A percentile compares a stretch with the other conserved stretches of the same genome.
Evolutionary conservation across 768 basidiomycete species (phyloP).

Genomic region (Podaxis sp.): DNA sequence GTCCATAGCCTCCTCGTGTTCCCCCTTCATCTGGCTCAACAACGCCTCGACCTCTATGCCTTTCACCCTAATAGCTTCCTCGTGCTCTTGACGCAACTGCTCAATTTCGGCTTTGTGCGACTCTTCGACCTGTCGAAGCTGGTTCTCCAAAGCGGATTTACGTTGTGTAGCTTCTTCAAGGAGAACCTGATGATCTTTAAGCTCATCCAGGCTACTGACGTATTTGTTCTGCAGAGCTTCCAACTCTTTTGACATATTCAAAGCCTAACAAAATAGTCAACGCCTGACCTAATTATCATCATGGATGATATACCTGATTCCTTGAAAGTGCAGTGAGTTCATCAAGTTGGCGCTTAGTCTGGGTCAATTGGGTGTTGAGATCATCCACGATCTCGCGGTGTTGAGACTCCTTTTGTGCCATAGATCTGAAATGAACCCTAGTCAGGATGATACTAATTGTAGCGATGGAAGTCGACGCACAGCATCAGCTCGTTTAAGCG

Average conservation of each 20-base stretch:
- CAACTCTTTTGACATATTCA: constrained; percentile 88
- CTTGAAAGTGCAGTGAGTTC: constrained; percentile 77
- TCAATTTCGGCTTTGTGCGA: constrained; percentile 49
- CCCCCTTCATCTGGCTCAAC: constrained; percentile 22
- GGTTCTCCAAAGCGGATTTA: constrained; percentile 51
- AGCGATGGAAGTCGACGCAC: constrained; percentile 41
- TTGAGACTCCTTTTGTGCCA: constrained; percentile 94
- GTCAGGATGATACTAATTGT: constrained; percentile 8
- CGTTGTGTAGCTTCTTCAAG: constrained; percentile 57
- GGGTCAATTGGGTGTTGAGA: constrained; percentile 63
- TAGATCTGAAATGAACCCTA: constrained; percentile 56
- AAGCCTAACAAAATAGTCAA: constrained; percentile 43
- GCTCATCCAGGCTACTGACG: constrained; percentile 9
- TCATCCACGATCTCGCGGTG: constrained; percentile 80
- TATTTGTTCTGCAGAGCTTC: constrained; percentile 69
- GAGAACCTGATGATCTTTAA: constrained; percentile 39
- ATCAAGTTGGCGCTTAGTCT: constrained; percentile 77
- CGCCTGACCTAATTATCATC: background rate
- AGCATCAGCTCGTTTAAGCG: constrained; percentile 91
- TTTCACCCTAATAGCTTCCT: constrained; percentile 35
- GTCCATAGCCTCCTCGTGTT: constrained; percentile 41
- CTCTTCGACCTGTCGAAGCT: constrained; percentile 50
- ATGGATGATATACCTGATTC: constrained; percentile 62
- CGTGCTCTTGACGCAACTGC: constrained; percentile 49
- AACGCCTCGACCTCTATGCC: constrained; percentile 8